These are phyloP conservation scores for Rhizopogon vinicolor DNA, from an alignment of 768 basidiomycete genomes.

Conservation along the genomic window DNA sequence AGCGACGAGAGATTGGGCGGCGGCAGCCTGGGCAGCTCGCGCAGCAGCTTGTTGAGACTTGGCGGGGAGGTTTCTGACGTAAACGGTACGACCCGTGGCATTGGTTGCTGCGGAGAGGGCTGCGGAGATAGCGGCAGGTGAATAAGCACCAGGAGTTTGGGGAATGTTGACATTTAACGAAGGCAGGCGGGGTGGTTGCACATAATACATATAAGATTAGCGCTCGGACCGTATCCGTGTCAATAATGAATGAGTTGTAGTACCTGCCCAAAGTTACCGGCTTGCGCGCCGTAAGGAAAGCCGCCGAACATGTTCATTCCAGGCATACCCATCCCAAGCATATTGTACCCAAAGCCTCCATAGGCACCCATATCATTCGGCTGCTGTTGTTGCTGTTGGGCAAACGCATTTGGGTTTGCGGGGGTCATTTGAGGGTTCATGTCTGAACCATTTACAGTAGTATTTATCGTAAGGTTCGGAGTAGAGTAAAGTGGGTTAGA, in stretches of 20 bases:
- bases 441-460: conserved; percentile 41
- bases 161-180: conserved; percentile 67
- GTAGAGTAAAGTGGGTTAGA: conserved; percentile 68
- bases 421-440: conserved; percentile 67
- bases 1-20: conserved; percentile 63
- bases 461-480: conserved; percentile 65
- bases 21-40: conserved; percentile 83
- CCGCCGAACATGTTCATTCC: conserved; percentile 66
- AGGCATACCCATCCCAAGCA: conserved; percentile 79
- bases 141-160: conserved; percentile 67
- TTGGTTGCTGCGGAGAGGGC: conserved; percentile 59
- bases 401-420: conserved; percentile 47
- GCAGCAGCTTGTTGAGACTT: conserved; percentile 91
- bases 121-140: conserved; percentile 73
- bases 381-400: conserved; percentile 35
- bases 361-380: conserved; percentile 49
- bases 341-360: conserved; percentile 65
- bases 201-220: conserved; percentile 3
- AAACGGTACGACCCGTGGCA: conserved; percentile 82
- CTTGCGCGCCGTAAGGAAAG: conserved; percentile 69
- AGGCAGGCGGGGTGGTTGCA: conserved; percentile 48
- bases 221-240: neutral
- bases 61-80: conserved; percentile 93
- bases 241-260: conserved; percentile 15
- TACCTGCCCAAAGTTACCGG: conserved; percentile 68